These are phyloP conservation scores for Exophiala mesophila DNA, from an alignment of 2,329 filamentous ascomycete genomes.

Conservation along the genomic window DNA sequence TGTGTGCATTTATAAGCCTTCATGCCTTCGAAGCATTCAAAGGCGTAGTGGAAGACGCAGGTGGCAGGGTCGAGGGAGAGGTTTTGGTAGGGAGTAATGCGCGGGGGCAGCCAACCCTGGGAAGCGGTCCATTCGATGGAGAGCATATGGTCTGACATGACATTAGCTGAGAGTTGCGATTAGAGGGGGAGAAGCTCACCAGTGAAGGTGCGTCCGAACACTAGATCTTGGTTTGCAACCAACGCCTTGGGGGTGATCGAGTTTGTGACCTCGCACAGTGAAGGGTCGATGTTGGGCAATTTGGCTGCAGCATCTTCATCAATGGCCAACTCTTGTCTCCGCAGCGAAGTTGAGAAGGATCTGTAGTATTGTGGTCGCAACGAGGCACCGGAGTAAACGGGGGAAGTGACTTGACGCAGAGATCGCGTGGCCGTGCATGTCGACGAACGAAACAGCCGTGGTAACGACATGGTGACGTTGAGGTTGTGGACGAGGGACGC, in stretches of 20 bases:
- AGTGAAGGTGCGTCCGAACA: constrained; percentile 89
- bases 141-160: constrained; percentile 82
- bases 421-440: constrained; percentile 17
- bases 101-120: constrained; percentile 75
- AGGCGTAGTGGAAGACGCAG: constrained; percentile 98
- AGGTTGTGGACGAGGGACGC: too few species aligned
- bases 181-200: constrained; percentile 47
- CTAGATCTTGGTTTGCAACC: constrained; percentile 69
- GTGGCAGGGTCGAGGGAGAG: constrained; percentile 92
- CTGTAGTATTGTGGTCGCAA: constrained; percentile 13
- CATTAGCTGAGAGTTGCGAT: not conserved
- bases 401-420: constrained; percentile 6
- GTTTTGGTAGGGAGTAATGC: constrained; percentile 92
- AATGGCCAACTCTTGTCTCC: constrained; percentile 11
- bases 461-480: constrained; percentile 18
- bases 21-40: constrained; percentile 98
- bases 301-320: constrained; percentile 19
- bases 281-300: constrained; percentile 67
- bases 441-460: constrained; percentile 18
- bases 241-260: constrained; percentile 71
- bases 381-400: not conserved
- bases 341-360: constrained; percentile 20
- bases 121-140: constrained; percentile 85
- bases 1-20: constrained; percentile 89
- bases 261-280: constrained; percentile 68